Evolutionary conservation across 2,329 filamentous ascomycete genomes (phyloP).

Genomic region (Purpureocillium takamizusanense): DNA sequence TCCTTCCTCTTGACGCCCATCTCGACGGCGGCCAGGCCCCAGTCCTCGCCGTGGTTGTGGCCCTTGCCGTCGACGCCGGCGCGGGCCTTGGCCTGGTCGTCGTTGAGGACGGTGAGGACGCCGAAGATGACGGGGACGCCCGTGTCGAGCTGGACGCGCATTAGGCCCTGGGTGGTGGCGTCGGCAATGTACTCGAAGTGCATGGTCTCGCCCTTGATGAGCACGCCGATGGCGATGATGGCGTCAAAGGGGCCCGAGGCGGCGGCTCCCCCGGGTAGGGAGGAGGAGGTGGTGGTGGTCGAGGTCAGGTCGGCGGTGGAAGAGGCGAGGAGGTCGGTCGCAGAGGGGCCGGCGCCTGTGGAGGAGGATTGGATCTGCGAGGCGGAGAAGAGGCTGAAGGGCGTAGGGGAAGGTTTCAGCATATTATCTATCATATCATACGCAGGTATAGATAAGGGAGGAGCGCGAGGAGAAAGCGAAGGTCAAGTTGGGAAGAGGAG

Average conservation of each 20-base stretch:
- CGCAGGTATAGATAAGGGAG: too few relatives aligned
- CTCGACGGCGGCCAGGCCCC: conserved; percentile 91
- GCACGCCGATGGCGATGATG: conserved; percentile 86
- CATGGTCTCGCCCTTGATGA: conserved; percentile 99
- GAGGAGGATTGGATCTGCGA: conserved; percentile 75
- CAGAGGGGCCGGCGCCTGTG: conserved; percentile 50
- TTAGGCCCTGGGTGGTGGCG: conserved; percentile 80
- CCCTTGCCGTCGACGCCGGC: conserved; percentile 60
- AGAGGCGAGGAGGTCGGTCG: conserved; percentile 67
- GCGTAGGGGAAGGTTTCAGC: too few relatives aligned
- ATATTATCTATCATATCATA: too few relatives aligned
- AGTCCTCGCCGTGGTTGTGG: conserved; percentile 96
- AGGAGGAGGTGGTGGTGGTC: too few relatives aligned
- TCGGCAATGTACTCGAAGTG: conserved; percentile 99
- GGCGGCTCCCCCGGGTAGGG: conserved; percentile 28
- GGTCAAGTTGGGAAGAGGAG: too few relatives aligned
- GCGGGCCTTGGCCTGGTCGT: conserved; percentile 78
- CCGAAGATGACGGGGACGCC: conserved; percentile 89
- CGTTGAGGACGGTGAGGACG: conserved; percentile 76
- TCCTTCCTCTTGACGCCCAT: conserved; percentile 78
- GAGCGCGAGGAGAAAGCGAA: not conserved
- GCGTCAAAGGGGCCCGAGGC: conserved; percentile 73
- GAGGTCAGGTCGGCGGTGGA: conserved; percentile 60
- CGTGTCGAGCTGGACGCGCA: conserved; percentile 86
- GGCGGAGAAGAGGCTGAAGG: conserved; percentile 74